Conservation (phyloP, 805 yeast genomes). For the Lachancea lanzarotensis region DNA sequence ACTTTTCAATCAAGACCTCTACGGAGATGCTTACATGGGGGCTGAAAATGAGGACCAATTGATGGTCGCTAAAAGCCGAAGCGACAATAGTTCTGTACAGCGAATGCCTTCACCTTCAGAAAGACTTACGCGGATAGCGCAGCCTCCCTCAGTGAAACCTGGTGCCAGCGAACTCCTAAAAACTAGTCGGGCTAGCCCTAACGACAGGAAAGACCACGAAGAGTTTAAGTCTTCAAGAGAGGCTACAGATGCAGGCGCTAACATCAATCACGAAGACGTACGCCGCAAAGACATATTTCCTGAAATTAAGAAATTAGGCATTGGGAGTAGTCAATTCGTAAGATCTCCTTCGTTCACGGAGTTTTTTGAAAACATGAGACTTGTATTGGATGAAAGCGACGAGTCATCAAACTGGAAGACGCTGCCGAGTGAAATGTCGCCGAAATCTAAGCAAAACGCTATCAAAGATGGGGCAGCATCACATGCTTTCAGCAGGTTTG, state of each 20-base stretch:
- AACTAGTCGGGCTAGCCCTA: too few species aligned
- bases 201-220: too few species aligned
- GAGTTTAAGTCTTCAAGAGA: too few species aligned
- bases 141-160: too few species aligned
- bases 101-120: too few species aligned
- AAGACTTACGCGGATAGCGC: too few species aligned
- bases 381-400: constrained; percentile 29
- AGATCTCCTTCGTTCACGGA: constrained; percentile 30
- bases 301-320: neutral
- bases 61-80: neutral
- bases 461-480: neutral
- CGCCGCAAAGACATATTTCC: neutral
- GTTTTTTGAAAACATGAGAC: constrained; percentile 27
- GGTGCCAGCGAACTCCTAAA: too few species aligned
- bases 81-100: too few species aligned
- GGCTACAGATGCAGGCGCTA: neutral
- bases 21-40: constrained; percentile 19
- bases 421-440: constrained; percentile 20
- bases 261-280: neutral
- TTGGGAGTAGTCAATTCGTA: neutral
- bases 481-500: constrained; percentile 1
- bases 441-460: neutral
- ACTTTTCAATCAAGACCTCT: constrained; percentile 27
- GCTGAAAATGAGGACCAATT: neutral
- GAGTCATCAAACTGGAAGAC: constrained; percentile 30